phyloP scores from a whole-genome alignment of 352 stramenopile genomes.

The Globisporangium echinulatum region DNA sequence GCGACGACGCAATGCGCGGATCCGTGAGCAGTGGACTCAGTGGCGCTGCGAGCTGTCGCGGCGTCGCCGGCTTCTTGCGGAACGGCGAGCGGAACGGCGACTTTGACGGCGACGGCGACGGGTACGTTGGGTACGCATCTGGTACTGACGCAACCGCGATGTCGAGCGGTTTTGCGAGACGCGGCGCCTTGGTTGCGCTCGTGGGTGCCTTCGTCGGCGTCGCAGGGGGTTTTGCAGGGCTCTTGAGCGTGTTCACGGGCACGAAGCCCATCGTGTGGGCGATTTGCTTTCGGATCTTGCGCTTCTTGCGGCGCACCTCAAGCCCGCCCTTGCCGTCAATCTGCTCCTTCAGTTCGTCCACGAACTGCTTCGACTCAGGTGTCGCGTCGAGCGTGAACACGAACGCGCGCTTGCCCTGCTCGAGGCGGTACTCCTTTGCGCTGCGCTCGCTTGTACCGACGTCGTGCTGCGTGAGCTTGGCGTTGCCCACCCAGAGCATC shows the following conservation, averaged over 20 bases:
- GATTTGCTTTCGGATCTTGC: constrained; percentile 73
- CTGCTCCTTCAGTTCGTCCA: constrained; percentile 58
- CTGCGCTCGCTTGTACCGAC: constrained; percentile 7
- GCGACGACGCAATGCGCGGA: constrained; percentile 14
- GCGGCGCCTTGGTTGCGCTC: constrained; percentile 38
- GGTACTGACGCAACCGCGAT: constrained; percentile 33
- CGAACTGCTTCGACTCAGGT: constrained; percentile 40
- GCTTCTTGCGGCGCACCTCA: constrained; percentile 63
- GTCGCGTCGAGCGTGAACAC: constrained; percentile 47
- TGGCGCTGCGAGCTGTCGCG: constrained; percentile 19
- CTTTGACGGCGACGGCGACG: constrained; percentile 46
- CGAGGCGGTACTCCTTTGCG: constrained; percentile 39
- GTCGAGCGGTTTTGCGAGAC: constrained; percentile 38
- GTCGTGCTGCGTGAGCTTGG: constrained; percentile 43
- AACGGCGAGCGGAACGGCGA: constrained; percentile 76
- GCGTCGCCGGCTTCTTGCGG: constrained; percentile 44
- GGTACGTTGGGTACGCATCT: constrained; percentile 30
- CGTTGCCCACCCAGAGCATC: constrained; percentile 61
- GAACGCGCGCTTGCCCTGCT: constrained; percentile 60
- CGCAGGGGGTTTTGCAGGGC: constrained; percentile 30
- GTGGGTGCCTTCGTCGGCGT: constrained; percentile 32
- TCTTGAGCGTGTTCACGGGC: constrained; percentile 63
- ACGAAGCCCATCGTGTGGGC: constrained; percentile 57
- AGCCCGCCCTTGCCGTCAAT: constrained; percentile 46
- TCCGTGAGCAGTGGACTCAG: constrained; percentile 16